Percentiles rank a stretch among this genome's conserved stretches.
These are phyloP conservation scores for Turnera subulata DNA, from an alignment of 345 rosid species.

Conservation along the genomic window DNA sequence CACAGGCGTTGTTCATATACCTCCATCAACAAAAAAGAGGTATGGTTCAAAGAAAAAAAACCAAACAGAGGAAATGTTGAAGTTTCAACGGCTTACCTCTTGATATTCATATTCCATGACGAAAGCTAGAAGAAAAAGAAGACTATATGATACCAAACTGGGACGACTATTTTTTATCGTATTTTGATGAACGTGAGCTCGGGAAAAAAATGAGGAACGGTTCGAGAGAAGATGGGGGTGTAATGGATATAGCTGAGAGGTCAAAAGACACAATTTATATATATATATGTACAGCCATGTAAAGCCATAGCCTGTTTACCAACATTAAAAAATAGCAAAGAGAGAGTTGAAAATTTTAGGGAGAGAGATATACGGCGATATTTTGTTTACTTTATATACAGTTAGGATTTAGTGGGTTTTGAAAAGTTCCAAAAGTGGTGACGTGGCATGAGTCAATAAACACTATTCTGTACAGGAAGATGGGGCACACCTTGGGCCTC, in stretches of 20 bases:
- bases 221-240: background rate
- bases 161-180: too few relatives aligned
- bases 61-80: background rate
- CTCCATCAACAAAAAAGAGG: too few relatives aligned
- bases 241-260: too few relatives aligned
- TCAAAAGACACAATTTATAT: too few relatives aligned
- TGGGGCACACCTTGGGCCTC: too few relatives aligned
- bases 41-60: background rate
- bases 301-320: too few relatives aligned
- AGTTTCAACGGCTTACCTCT: constrained; percentile 33
- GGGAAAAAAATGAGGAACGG: background rate
- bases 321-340: background rate
- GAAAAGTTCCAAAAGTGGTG: background rate
- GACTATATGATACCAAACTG: too few relatives aligned
- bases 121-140: background rate
- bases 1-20: background rate
- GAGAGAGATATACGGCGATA: background rate
- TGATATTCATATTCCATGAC: constrained; percentile 40
- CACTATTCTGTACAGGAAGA: background rate
- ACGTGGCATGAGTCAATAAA: background rate
- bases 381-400: background rate
- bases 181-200: too few relatives aligned
- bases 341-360: background rate
- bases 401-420: background rate
- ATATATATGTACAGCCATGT: too few relatives aligned